Conservation (phyloP, 2,329 filamentous ascomycete species). For the Cladorrhinum sp. region DNA sequence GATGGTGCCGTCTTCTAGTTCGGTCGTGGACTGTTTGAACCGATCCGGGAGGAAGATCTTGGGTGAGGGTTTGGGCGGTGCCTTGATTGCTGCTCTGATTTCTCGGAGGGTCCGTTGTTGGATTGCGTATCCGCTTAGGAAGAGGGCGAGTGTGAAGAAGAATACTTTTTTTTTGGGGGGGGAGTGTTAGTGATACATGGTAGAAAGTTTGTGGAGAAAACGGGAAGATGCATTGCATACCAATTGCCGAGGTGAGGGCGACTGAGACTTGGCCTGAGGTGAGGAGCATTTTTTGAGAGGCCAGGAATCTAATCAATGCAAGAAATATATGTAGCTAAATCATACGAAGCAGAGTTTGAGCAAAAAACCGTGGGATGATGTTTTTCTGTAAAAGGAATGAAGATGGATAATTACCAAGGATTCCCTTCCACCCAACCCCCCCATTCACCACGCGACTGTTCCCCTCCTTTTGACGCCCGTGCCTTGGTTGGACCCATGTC, state of each 20-base stretch:
- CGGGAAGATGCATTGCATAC: conserved; percentile 41
- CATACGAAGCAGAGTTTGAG: background rate
- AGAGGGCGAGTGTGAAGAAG: conserved; percentile 76
- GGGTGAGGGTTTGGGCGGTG: conserved; percentile 45
- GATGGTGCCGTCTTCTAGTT: conserved; percentile 46
- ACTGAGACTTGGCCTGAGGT: conserved; percentile 69
- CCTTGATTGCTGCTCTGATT: conserved; percentile 69
- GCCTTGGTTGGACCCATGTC: conserved; percentile 8
- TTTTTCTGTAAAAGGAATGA: background rate
- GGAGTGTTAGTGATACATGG: background rate
- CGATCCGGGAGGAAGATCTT: conserved; percentile 50
- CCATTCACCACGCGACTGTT: background rate
- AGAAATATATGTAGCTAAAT: background rate
- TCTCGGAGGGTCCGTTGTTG: conserved; percentile 82
- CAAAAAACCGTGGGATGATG: background rate
- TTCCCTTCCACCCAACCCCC: background rate
- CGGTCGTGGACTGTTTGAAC: conserved; percentile 44
- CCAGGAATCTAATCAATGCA: background rate
- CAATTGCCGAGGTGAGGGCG: conserved; percentile 59
- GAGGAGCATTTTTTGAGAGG: conserved; percentile 49
- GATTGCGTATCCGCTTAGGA: conserved; percentile 81
- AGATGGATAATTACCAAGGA: background rate
- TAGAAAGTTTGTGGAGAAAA: background rate
- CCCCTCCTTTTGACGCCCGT: background rate
- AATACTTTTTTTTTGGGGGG: conserved; percentile 50